A percentile compares a stretch with the other conserved stretches of the same genome.
These are phyloP conservation scores for Bertia moriformis DNA, from an alignment of 2,329 filamentous ascomycete genomes.

Conservation along the genomic window DNA sequence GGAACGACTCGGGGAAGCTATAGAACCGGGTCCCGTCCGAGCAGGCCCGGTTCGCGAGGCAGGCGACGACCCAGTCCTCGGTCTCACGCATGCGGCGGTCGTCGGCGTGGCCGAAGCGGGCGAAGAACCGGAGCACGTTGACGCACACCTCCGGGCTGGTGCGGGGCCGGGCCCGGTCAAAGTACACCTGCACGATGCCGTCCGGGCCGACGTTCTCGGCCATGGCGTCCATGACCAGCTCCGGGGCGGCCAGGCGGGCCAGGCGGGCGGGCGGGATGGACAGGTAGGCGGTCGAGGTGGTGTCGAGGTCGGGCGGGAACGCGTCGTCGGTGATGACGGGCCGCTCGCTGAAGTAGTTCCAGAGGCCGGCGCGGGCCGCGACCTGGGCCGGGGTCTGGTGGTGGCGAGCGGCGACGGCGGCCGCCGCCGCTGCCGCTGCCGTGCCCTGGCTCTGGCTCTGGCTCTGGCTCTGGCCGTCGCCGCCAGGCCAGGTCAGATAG, in stretches of 20 bases:
- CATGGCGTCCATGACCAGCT: conserved; percentile 6
- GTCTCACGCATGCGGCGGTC: neutral
- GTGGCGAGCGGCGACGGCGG: neutral
- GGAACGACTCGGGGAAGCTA: neutral
- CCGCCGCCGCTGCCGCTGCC: neutral
- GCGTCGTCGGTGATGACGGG: conserved; percentile 5
- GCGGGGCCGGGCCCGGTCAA: neutral
- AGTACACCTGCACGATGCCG: neutral
- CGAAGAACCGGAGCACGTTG: neutral
- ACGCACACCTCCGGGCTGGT: neutral
- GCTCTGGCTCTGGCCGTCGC: neutral
- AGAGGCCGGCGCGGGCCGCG: too few relatives aligned
- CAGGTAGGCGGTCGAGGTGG: conserved; percentile 9
- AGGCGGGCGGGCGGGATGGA: too few relatives aligned
- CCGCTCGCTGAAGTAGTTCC: conserved; percentile 8
- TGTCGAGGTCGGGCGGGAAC: conserved; percentile 9
- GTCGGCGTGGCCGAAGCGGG: neutral
- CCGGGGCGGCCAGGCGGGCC: conserved; percentile 2
- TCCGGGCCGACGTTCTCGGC: conserved; percentile 5
- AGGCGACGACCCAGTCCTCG: neutral
- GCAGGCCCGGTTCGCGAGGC: neutral
- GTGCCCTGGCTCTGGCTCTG: neutral
- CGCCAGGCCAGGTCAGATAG: conserved; percentile 8
- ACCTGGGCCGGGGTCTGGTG: too few relatives aligned
- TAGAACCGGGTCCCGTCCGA: neutral